Conservation (phyloP, 2,329 filamentous ascomycete species). For the Monilinia vaccinii-corymbosi region DNA sequence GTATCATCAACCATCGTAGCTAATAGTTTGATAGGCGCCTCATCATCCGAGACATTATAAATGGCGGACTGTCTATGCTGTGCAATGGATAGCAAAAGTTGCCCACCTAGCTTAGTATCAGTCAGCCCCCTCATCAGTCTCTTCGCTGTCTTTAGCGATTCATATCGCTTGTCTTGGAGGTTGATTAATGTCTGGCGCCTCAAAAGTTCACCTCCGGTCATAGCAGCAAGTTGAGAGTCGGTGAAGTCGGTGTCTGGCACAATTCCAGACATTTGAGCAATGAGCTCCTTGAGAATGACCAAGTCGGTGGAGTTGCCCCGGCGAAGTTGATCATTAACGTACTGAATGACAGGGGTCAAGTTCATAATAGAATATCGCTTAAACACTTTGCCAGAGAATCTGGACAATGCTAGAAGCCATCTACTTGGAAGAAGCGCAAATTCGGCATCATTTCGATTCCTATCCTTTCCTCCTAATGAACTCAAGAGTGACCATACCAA, state of each 20-base stretch:
- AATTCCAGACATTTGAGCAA: slow-evolving; percentile 89
- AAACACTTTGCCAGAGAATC: slow-evolving; percentile 87
- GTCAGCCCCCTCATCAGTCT: slow-evolving; percentile 72
- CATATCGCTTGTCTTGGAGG: slow-evolving; percentile 73
- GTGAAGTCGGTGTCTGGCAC: slow-evolving; percentile 80
- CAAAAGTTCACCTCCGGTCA: slow-evolving; percentile 76
- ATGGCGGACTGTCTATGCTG: slow-evolving; percentile 85
- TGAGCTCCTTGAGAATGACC: slow-evolving; percentile 82
- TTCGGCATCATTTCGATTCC: slow-evolving; percentile 53
- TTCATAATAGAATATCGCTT: slow-evolving; percentile 78
- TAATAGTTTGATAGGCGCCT: slow-evolving; percentile 80
- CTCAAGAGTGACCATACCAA: slow-evolving; percentile 87
- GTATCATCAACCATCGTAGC: slow-evolving; percentile 86
- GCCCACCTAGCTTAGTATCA: slow-evolving; percentile 68
- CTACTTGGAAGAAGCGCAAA: slow-evolving; percentile 69
- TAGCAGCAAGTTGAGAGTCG: slow-evolving; percentile 75
- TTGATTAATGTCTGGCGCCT: slow-evolving; percentile 72
- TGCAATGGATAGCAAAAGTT: slow-evolving; percentile 80
- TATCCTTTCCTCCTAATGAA: slow-evolving; percentile 52
- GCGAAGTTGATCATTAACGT: slow-evolving; percentile 76
- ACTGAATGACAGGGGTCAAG: slow-evolving; percentile 76
- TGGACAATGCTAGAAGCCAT: slow-evolving; percentile 83
- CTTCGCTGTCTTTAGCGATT: slow-evolving; percentile 63
- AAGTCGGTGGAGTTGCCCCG: slow-evolving; percentile 81
- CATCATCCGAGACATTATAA: slow-evolving; percentile 59